Base-by-base conservation (phyloP, 2,329 filamentous ascomycete genomes). In the Epichloe sp. region DNA sequence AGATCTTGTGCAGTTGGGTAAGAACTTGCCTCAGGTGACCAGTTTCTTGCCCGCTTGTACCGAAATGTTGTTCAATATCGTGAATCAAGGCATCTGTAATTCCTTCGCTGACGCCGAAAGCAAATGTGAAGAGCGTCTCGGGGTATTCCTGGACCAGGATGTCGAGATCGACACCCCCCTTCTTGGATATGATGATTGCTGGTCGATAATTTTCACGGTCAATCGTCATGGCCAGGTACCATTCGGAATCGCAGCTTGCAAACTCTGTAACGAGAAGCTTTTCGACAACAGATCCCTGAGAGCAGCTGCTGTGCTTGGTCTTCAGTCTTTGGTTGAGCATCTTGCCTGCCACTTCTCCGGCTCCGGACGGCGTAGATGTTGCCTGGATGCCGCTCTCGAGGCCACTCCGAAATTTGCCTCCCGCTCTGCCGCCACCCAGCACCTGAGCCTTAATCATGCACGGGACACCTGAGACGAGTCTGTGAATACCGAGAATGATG, bases 181-280 rank as follows among this genome's bases (percentile, higher is more conserved):
- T 60, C 49, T 26, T 61, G 15, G 66, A 70, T 2, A 71, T 55
- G 5, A 71, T 55, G 3, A 75, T 56, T 0, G 62, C 57, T 0
- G 72, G 72, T 12, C 57, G 59, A 47, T 59, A 66, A 14, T 59
- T 61, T n/a, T 70, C 65, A 4, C 72, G 68, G 44, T 75, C 70
- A 38, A 76, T 62, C 0, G 66, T 66, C 46, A 75, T 61, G 6
- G 65, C 62, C 0, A 75, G 47, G 49, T 71, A 71, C 63, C 65
- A 75, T 47, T 66, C 60, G 2, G 65, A 54, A 0, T 61, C 60
- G 15, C 60, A 54, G 6, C 62, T 40, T 0, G 67, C 47, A 0
- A 55, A 40, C 56, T 72, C 63, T 31, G 65, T 60, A 17, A 73
- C 61, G 49, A 68, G 69, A 0, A 73, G 48, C 17, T 65, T 63